Base-by-base conservation (phyloP, 1,284 basidiomycete genomes). In the Gomphus bonarii region DNA sequence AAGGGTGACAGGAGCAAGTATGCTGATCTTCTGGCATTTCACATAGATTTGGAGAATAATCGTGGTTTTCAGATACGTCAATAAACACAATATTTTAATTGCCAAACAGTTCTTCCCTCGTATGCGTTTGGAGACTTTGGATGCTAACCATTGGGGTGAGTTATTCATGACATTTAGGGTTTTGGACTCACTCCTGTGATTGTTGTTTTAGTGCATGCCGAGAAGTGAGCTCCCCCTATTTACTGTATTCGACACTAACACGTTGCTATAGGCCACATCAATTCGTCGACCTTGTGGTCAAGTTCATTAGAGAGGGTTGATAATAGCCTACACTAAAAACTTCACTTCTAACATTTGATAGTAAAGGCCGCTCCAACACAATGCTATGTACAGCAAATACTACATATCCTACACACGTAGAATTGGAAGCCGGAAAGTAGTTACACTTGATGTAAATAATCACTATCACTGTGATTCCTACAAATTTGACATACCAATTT, bases 1-100 rank as follows among this genome's bases (percentile, higher is more conserved):
- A 93, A 91, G 66, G 91, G 92, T 1, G 70, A 72, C 28, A 83
- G 81, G 71, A 91, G 85, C 80, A 80, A 78, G 81, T 86, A 60
- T 64, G 79, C 54, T 52, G 10, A 10, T 14, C 71, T 16, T 50
- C 44, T 18, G 35, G 10, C 30, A 10, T 33, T 55, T 3, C 30
- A 2, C 42, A 11, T 28, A 48, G 11, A 33, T 46, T 44, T 14
- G 38, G 36, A 36, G n/a, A 16, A 22, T 35, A 42, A 44, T 30
- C 54, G 43, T 16, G 57, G 11, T 47, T 46, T 20, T 54, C n/a
- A 85, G 83, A 57, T 91, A 85, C 66, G 82, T 93, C 62, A 91
- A 90, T 63, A 69, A 75, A 12, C 73, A 77, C 58, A 88, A 87
- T 60, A 70, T 82, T 6, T 76, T 78, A 0, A 61, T 79, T 1